A percentile compares a stretch with the other conserved stretches of the same genome.
Evolutionary conservation across 116 monocot species (phyloP).

Genomic region (Dioscorea cayenensis): DNA sequence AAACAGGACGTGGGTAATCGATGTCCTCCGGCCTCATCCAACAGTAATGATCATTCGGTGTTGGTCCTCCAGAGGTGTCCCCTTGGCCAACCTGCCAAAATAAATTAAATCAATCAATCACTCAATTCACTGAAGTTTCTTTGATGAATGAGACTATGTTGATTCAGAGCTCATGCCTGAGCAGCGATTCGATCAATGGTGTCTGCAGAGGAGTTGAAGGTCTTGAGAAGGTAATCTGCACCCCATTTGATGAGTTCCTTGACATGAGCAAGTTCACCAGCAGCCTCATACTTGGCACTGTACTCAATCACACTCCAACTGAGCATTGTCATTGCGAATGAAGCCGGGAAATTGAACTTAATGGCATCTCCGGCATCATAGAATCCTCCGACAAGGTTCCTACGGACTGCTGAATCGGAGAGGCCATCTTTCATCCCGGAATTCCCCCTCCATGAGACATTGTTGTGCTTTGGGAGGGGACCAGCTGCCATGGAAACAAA

Average conservation of each 20-base stretch:
- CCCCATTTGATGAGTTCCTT: slow-evolving; percentile 92
- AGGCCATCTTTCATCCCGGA: slow-evolving; percentile 90
- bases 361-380: slow-evolving; percentile 93
- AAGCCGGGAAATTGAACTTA: slow-evolving; percentile 88
- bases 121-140: neutral
- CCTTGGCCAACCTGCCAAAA: slow-evolving; percentile 43
- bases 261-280: slow-evolving; percentile 71
- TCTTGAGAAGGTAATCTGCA: slow-evolving; percentile 79
- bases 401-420: slow-evolving; percentile 39
- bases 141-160: neutral
- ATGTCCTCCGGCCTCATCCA: slow-evolving; percentile 93
- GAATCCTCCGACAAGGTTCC: slow-evolving; percentile 76
- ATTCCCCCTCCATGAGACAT: slow-evolving; percentile 81
- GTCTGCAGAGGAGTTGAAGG: slow-evolving; percentile 84
- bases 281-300: slow-evolving; percentile 78
- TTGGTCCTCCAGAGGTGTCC: slow-evolving; percentile 38
- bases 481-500: slow-evolving; percentile 43
- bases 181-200: slow-evolving; percentile 67
- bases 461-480: slow-evolving; percentile 73
- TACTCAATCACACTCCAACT: slow-evolving; percentile 99
- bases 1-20: slow-evolving; percentile 75
- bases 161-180: slow-evolving; percentile 36
- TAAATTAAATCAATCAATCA: neutral
- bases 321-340: slow-evolving; percentile 85
- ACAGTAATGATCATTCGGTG: slow-evolving; percentile 85